Conservation (phyloP, 805 yeast genomes). For the Starmera quercuum region DNA sequence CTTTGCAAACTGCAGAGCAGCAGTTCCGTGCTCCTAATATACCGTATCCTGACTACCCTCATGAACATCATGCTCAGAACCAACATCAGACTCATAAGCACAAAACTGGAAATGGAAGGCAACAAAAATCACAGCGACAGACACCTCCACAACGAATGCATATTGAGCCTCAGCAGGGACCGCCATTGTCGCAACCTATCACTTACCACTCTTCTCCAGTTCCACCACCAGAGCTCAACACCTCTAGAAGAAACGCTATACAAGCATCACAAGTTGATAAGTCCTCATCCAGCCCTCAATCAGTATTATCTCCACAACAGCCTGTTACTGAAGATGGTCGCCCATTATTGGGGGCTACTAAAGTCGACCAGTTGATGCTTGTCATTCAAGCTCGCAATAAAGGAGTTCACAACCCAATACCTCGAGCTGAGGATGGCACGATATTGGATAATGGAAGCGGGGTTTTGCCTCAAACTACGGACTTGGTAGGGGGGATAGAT, state of each 20-base stretch:
- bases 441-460: constrained; percentile 45
- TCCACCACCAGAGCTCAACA: background rate
- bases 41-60: too few species aligned
- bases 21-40: too few species aligned
- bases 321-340: constrained; percentile 51
- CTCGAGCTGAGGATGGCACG: constrained; percentile 64
- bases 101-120: too few species aligned
- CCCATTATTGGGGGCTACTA: constrained; percentile 76
- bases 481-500: constrained; percentile 74
- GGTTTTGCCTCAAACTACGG: constrained; percentile 50
- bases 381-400: constrained; percentile 84
- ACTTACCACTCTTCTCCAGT: background rate
- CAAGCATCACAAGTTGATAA: background rate
- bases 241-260: background rate
- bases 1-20: too few species aligned
- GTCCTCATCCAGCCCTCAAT: constrained; percentile 2
- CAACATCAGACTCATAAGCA: too few species aligned
- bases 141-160: too few species aligned
- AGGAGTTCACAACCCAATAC: constrained; percentile 57
- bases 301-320: constrained; percentile 5
- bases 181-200: background rate
- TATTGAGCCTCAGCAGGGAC: too few species aligned
- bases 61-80: too few species aligned
- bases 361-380: constrained; percentile 85
- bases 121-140: too few species aligned